These are phyloP conservation scores for Eugenia klotzschiana DNA, from an alignment of 441 rosid genomes.

Conservation along the genomic window DNA sequence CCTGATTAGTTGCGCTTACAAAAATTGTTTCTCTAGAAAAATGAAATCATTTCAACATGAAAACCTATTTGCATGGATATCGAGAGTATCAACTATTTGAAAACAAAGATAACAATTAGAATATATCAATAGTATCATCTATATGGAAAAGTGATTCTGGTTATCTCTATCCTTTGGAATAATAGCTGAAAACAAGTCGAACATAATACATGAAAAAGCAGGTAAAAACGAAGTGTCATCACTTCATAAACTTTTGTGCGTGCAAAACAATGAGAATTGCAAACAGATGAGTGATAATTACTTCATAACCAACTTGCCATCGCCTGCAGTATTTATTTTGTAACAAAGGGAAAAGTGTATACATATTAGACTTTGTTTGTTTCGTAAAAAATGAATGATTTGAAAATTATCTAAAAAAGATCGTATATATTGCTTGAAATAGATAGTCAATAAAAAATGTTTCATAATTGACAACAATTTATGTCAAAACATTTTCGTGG, in stretches of 20 bases:
- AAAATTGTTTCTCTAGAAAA: neutral
- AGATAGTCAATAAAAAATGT: too few species aligned
- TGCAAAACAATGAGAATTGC: conserved; percentile 23
- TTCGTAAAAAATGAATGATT: too few species aligned
- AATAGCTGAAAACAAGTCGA: neutral
- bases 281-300: conserved; percentile 19
- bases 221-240: neutral
- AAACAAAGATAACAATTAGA: neutral
- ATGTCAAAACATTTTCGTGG: too few species aligned
- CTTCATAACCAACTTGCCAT: conserved; percentile 11
- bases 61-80: neutral
- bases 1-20: neutral
- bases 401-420: too few species aligned
- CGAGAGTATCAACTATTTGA: neutral
- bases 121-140: neutral
- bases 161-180: neutral
- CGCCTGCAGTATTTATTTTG: too few species aligned
- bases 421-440: too few species aligned
- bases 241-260: conserved; percentile 34
- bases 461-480: too few species aligned
- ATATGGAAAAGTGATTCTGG: neutral
- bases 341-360: neutral
- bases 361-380: neutral
- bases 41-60: neutral
- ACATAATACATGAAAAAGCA: neutral